Conservation (phyloP, 176 grass and related monocot species). For the Oryza glumipatula region DNA sequence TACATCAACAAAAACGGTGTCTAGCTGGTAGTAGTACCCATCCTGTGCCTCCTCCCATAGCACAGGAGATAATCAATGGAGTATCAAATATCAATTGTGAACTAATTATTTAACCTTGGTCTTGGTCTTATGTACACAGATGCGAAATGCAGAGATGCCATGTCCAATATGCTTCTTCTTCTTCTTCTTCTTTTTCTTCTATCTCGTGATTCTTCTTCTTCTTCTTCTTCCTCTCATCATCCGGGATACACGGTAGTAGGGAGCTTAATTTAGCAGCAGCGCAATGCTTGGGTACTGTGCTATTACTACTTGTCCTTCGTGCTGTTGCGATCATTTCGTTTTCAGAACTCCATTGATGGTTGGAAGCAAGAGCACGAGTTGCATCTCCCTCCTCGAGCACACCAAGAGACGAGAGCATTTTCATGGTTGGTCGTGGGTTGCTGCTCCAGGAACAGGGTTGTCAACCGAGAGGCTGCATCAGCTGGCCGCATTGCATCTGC, state of each 20-base stretch:
- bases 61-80: slow-evolving; percentile 31
- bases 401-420: slow-evolving; percentile 20
- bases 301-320: slow-evolving; percentile 15
- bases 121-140: slow-evolving; percentile 42
- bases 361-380: slow-evolving; percentile 32
- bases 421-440: not conserved
- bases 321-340: not conserved
- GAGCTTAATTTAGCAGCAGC: slow-evolving; percentile 20
- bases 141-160: slow-evolving; percentile 5
- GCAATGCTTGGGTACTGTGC: not conserved
- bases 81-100: slow-evolving; percentile 5
- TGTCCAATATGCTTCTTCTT: not conserved
- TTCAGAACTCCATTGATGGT: slow-evolving; percentile 9
- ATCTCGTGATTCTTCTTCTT: not conserved
- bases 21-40: not conserved
- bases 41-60: slow-evolving; percentile 21
- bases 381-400: not conserved
- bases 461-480: slow-evolving; percentile 64
- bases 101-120: slow-evolving; percentile 46
- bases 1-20: slow-evolving; percentile 22
- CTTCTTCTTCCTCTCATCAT: slow-evolving; percentile 11
- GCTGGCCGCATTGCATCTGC: slow-evolving; percentile 73
- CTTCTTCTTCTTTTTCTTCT: not conserved
- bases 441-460: not conserved
- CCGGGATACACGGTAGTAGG: not conserved